These are phyloP conservation scores for Pulveroboletus sp. DNA, from an alignment of 768 basidiomycete species.

Conservation along the genomic window DNA sequence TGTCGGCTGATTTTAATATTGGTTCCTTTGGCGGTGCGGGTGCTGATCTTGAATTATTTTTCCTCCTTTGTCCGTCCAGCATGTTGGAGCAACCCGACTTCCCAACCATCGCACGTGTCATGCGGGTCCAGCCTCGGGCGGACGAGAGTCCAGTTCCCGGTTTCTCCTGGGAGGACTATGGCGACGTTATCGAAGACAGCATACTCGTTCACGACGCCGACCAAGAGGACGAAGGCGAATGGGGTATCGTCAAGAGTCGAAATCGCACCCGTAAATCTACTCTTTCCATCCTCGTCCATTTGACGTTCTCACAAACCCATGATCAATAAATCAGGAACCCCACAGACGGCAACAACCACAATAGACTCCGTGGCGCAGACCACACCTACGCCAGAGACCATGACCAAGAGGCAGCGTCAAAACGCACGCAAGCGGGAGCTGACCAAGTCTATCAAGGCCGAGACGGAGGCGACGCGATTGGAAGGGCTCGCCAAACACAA, in stretches of 20 bases:
- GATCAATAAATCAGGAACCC: constrained; percentile 10
- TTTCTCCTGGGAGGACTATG: constrained; percentile 78
- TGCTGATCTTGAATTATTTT: constrained; percentile 7
- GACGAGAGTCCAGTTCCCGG: constrained; percentile 60
- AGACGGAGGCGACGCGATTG: constrained; percentile 49
- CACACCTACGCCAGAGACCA: constrained; percentile 39
- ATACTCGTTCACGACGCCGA: constrained; percentile 55
- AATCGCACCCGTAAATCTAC: constrained; percentile 39
- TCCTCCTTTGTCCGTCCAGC: constrained; percentile 33
- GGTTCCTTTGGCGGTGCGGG: not conserved
- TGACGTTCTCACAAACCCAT: constrained; percentile 1
- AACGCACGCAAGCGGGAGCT: constrained; percentile 60
- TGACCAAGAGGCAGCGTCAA: constrained; percentile 70
- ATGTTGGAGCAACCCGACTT: constrained; percentile 62
- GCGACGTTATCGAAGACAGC: constrained; percentile 48
- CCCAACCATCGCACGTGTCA: constrained; percentile 57
- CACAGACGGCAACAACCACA: constrained; percentile 13
- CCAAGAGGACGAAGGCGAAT: constrained; percentile 71
- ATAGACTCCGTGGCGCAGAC: constrained; percentile 10
- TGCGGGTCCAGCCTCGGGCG: constrained; percentile 61
- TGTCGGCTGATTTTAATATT: not conserved
- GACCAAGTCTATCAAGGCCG: constrained; percentile 54
- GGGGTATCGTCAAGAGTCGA: constrained; percentile 72
- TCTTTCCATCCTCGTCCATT: not conserved
- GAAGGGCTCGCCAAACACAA: constrained; percentile 56